Evolutionary conservation across 371 early-diverging fungal species (phyloP).

Genomic region (Entomophthora muscae): DNA sequence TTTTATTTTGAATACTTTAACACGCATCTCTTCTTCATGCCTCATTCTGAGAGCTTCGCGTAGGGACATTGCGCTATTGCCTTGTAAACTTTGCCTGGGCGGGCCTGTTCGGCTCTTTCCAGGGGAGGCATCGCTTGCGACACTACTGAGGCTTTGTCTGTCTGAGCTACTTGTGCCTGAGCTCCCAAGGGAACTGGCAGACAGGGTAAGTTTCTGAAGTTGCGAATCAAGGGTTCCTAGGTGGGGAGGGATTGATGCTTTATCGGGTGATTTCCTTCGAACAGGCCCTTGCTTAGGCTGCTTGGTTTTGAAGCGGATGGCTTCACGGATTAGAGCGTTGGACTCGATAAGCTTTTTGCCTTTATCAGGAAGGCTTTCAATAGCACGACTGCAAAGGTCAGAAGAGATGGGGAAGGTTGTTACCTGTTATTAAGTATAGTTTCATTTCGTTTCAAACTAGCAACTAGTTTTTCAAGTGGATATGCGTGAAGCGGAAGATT

Average conservation of each 20-base stretch:
- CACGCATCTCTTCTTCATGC: not conserved
- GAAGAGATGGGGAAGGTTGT: no score
- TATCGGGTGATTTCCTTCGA: not conserved
- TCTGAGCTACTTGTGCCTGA: not conserved
- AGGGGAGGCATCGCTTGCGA: not conserved
- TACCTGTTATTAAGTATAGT: no score
- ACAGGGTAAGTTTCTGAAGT: not conserved
- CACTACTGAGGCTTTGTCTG: not conserved
- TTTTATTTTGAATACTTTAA: not conserved
- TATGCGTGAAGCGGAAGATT: no score
- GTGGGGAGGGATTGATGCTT: not conserved
- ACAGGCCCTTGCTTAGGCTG: not conserved
- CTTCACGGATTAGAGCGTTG: not conserved
- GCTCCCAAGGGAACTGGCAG: not conserved
- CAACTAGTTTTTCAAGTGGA: no score
- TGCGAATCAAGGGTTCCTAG: not conserved
- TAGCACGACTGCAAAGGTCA: no score
- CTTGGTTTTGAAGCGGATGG: not conserved
- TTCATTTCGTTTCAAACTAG: no score
- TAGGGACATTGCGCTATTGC: not conserved
- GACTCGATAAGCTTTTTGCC: not conserved
- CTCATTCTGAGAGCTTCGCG: not conserved
- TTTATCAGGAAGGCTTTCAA: constrained; percentile 1
- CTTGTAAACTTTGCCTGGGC: not conserved
- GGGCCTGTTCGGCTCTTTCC: not conserved